Base-by-base conservation (phyloP, 2,329 filamentous ascomycete species). In the Neonectria coccinea region DNA sequence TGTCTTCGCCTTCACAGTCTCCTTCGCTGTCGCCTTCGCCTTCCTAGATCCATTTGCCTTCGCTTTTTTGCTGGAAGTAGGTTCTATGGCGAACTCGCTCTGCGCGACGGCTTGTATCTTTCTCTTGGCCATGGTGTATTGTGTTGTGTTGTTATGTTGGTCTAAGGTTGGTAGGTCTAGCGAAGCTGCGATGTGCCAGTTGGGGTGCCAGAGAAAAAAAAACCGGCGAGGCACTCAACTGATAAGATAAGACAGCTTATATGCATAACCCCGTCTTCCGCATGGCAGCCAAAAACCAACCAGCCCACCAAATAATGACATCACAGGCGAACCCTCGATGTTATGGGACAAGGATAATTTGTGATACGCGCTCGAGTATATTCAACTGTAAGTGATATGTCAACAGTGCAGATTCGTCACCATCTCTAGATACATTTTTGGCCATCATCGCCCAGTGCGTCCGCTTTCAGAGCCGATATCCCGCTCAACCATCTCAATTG, bases 401-500 rank as follows among this genome's bases (percentile, higher is more conserved):
- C 59, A 41, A 36, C 62, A 52, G 47, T 61, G 58, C 68, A 68
- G 31, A 67, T 55, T 51, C 41, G 6, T 59, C 33, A 41, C 36
- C 64, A 62, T 54, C 51, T 44, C 56, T 27, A 47, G n/a, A 54
- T 52, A 53, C 58, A n/a, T 45, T 54, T 44, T 59, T 47, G 31
- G 52, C 50, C 59, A 56, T 71, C 62, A 75, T 66, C 70, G 71
- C 65, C 66, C 64, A 22, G 68, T 60, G 39, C 66, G 66, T 79
- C 73, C 84, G 22, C 65, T 62, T 12, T 69, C 73, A n/a, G 69
- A 68, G 39, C 65, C 68, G 48, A 80, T 76, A 57, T 87, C 91
- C 65, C 89, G 88, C 80, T 96, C 92, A n/a, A 93, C 91, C 89
- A 95, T 92, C 81, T 97, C 94, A 70, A 97, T 87, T 10, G 93